Evolutionary conservation across 345 rosid genomes (phyloP), one percentile per base, ranked within the genome.

Genomic region (Luvunga scandens): DNA sequence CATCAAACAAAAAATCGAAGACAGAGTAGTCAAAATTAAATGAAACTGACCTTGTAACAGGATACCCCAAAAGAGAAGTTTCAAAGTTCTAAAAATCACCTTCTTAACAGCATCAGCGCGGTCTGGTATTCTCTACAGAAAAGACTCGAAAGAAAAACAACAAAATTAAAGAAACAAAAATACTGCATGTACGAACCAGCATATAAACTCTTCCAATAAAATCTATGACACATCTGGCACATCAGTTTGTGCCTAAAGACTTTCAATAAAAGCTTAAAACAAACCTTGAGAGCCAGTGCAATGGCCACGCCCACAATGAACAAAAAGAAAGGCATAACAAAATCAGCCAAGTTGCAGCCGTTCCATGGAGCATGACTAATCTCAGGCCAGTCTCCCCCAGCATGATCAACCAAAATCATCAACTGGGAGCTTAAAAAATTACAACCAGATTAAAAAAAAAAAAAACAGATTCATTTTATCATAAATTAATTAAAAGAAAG

Each of bases 301-400:
- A 93, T 85, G 84, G 98, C 91, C 89, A 93, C 88, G 16, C 98
- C 98, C 21, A 95, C 98, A 30, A 91, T 93, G 84, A 95, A 93
- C 64, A 95, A 80, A 62, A 95, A 95, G 88, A 95, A 95, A 18
- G 98, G 98, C 98, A 93, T 92, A 6, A 93, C 98, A 76, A 92
- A 95, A 89, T 95, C 98, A 25, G 98, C 98, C 36, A 95, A 87
- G 81, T 95, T 88, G 85, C 98, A 92, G 19, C 98, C 97, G 34
- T 92, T 81, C 98, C 98, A 95, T 0, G 97, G 92, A 27, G 98
- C 95, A 45, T 95, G 98, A 33, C 89, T 89, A 31, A 93, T 95
- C 84, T 33, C 65, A 5, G 98, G 98, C 95, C 94, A 93, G 24
- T 92, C 95, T 78, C 94, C 98, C 66, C 97, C 98, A 4, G 94